Conservation (phyloP, 2,329 filamentous ascomycete species). For the Arthrobotrys entomopaga region DNA sequence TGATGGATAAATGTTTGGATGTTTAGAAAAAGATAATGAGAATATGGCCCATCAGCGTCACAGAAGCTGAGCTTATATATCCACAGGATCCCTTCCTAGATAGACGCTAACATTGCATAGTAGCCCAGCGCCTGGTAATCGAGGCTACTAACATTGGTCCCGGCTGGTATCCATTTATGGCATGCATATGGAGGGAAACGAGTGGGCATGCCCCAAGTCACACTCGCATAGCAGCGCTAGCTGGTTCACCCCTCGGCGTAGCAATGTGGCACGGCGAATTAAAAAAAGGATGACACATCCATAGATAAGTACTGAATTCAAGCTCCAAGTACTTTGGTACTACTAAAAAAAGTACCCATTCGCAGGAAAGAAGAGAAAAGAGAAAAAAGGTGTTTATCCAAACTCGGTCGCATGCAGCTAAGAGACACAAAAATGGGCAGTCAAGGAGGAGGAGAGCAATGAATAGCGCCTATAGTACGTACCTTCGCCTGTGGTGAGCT, state of each 20-base stretch:
- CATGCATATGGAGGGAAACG: no score
- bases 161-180: no score
- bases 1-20: not conserved
- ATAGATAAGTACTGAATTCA: not conserved
- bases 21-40: not conserved
- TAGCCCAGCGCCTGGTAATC: no score
- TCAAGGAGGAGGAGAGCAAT: no score
- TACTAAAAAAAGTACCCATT: not conserved
- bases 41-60: conserved; percentile 1
- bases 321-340: not conserved
- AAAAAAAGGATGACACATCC: conserved; percentile 21
- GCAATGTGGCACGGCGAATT: conserved; percentile 19
- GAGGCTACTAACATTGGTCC: no score
- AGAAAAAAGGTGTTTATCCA: not conserved
- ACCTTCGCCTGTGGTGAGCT: conserved; percentile 26
- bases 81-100: not conserved
- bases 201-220: no score
- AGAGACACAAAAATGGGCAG: not conserved
- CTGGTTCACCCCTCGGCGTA: not conserved
- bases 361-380: conserved; percentile 11
- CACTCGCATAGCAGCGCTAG: not conserved
- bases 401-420: conserved; percentile 20
- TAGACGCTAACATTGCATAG: conserved; percentile 1
- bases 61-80: not conserved
- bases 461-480: conserved; percentile 15